Base-by-base conservation (phyloP, 23 red algal genomes). In the Chondrus crispus region DNA sequence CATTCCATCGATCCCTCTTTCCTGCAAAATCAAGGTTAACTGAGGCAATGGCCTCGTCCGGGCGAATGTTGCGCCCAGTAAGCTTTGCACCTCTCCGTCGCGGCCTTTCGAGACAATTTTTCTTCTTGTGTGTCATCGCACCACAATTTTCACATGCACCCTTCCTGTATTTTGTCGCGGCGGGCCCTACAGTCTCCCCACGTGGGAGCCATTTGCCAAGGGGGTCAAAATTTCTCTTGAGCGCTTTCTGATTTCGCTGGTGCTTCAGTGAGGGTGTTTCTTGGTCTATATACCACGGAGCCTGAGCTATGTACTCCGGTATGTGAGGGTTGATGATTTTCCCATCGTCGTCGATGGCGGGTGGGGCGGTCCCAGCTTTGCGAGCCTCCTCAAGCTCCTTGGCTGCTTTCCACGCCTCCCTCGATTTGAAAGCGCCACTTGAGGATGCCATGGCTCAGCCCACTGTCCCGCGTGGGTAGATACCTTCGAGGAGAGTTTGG, bases 311-410 rank as follows among this genome's bases (percentile, higher is more conserved):
- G 74, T 98, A 98, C 60, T 98, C 91, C 8, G 96, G 96, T 84
- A 98, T 98, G 39, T 98, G 96, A 2, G 96, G 96, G 62, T 98
- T 98, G 51, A 98, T 98, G 48, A 95, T 93, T 50, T 93, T 94
- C 24, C 96, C 96, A 72, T 98, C 92, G 11, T 93, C 91, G 49
- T 98, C 96, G 19, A 92, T 57, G 30, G 85, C 96, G 20, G 96
- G 96, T 46, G 92, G 91, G 16, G 89, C 88, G 2, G 84, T 90
- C 11, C 96, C 96, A 14, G 91, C 88, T 79, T 95, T 94, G 30
- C 96, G 88, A 29, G 96, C 96, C 50, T 98, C 92, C 53, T 98
- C 96, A 0, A 98, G 88, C 76, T 98, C 96, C 64, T 95, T 98
- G 11, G 82, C 84, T 5, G 83, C 80, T 82, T 98, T 98, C 42